A percentile compares a stretch with the other conserved stretches of the same genome.
phyloP scores from a whole-genome alignment of 805 yeast genomes.

The Cyberlindnera maritima region DNA sequence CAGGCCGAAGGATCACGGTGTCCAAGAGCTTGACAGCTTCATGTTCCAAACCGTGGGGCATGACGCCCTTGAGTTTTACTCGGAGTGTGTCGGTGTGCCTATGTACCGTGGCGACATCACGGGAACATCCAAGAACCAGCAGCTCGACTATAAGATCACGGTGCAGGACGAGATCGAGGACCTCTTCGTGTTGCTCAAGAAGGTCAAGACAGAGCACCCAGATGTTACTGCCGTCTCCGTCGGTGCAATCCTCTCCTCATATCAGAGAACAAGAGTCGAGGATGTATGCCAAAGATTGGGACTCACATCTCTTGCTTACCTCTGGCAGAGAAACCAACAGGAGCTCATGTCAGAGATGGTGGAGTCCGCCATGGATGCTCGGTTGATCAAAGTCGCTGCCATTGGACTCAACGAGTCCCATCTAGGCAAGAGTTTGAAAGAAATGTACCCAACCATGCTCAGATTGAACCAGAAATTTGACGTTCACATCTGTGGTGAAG shows the following conservation, averaged over 20 bases:
- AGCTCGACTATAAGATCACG: constrained; percentile 67
- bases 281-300: constrained; percentile 77
- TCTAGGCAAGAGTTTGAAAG: constrained; percentile 64
- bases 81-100: constrained; percentile 75
- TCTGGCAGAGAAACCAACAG: constrained; percentile 88
- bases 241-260: constrained; percentile 95
- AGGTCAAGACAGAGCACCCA: constrained; percentile 54
- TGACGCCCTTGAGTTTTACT: constrained; percentile 63
- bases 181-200: constrained; percentile 49
- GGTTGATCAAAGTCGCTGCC: constrained; percentile 91
- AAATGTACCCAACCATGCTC: constrained; percentile 56
- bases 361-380: constrained; percentile 63
- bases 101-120: constrained; percentile 64
- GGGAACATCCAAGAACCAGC: constrained; percentile 62
- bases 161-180: constrained; percentile 87
- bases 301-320: constrained; percentile 64
- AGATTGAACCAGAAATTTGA: constrained; percentile 64
- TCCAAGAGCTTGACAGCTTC: constrained; percentile 83
- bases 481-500: constrained; percentile 96
- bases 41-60: constrained; percentile 99
- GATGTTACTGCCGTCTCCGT: constrained; percentile 85
- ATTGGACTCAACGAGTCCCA: constrained; percentile 68
- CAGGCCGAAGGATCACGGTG: constrained; percentile 51
- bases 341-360: constrained; percentile 84
- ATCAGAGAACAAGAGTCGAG: constrained; percentile 92